Conservation (phyloP, 306 rosid genomes). For the Begonia masoniana region DNA sequence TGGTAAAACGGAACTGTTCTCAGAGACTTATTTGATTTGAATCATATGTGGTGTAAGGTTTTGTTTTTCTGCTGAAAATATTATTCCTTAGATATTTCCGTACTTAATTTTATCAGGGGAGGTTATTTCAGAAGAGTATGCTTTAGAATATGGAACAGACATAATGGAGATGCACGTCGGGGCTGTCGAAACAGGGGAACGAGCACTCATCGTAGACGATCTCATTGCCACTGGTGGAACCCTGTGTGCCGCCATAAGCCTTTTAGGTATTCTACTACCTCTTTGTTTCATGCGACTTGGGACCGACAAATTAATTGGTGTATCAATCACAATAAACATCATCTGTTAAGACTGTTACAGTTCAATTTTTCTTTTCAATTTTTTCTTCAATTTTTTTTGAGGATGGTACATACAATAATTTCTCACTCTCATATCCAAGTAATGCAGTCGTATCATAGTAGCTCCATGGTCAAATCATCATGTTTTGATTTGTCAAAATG, state of each 20-base stretch:
- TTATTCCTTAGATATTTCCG: no score
- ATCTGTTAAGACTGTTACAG: no score
- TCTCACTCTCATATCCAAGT: no score
- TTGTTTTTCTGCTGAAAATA: neutral
- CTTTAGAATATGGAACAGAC: constrained; percentile 94
- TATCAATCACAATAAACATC: no score
- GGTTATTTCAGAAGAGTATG: constrained; percentile 94
- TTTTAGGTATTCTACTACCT: constrained; percentile 47
- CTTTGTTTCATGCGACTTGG: neutral
- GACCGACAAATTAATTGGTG: no score
- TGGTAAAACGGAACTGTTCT: constrained; percentile 27
- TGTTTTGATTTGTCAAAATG: no score
- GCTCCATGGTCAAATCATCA: no score
- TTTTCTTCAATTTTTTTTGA: no score
- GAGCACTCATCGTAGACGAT: constrained; percentile 87
- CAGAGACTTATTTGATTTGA: neutral
- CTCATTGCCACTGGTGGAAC: constrained; percentile 99
- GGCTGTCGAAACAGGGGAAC: constrained; percentile 81
- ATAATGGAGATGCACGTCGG: constrained; percentile 96
- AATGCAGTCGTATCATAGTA: no score
- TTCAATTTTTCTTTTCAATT: no score
- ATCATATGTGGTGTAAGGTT: no score
- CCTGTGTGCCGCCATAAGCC: constrained; percentile 72
- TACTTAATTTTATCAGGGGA: constrained; percentile 34
- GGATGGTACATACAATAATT: no score